These are phyloP conservation scores for Coelastrella sp. DNA, from an alignment of 139 green algal genomes.

Conservation along the genomic window DNA sequence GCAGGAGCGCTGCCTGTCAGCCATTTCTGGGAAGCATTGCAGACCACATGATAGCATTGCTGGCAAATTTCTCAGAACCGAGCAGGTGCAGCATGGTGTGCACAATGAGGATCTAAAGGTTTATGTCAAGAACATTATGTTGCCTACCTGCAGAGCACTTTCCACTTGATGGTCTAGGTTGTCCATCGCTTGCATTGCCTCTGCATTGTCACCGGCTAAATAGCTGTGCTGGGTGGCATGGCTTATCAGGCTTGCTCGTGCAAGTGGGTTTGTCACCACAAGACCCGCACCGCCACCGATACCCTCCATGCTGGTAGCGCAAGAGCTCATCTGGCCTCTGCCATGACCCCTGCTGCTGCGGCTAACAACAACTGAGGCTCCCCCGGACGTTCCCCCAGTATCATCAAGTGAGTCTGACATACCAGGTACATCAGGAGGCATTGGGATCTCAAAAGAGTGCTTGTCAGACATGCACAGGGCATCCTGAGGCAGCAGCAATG, in stretches of 20 bases:
- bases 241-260: background rate
- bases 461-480: background rate
- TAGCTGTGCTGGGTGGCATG: slow-evolving; percentile 5
- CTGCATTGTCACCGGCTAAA: background rate
- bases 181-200: too few relatives aligned
- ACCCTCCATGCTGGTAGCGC: slow-evolving; percentile 17
- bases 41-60: too few relatives aligned
- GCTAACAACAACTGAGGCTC: slow-evolving; percentile 3
- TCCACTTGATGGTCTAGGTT: too few relatives aligned
- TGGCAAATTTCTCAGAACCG: too few relatives aligned
- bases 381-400: slow-evolving; percentile 4
- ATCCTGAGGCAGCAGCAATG: slow-evolving; percentile 4
- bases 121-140: too few relatives aligned
- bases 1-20: too few relatives aligned
- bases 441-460: background rate
- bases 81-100: too few relatives aligned
- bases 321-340: slow-evolving; percentile 8
- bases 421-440: background rate
- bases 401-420: background rate
- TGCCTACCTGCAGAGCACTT: too few relatives aligned
- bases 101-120: too few relatives aligned
- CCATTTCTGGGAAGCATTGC: too few relatives aligned
- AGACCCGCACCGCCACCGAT: background rate
- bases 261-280: background rate
- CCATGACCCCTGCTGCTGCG: slow-evolving; percentile 9